Evolutionary conservation across 768 basidiomycete genomes (phyloP), one percentile per base, ranked within the genome.

Genomic region (Saitozyma sp.): DNA sequence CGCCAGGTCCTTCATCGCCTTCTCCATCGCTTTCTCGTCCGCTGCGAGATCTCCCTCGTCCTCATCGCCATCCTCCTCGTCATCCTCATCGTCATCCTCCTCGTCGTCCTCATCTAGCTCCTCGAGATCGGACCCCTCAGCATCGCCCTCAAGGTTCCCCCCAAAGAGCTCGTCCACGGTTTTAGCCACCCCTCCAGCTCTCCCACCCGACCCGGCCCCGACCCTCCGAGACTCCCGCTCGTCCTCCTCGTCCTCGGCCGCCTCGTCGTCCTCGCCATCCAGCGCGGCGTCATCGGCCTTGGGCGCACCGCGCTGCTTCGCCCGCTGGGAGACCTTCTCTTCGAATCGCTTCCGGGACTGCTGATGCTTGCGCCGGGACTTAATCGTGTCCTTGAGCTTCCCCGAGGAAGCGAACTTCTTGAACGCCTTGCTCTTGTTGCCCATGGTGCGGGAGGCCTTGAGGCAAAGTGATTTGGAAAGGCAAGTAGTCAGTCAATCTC

Each of bases 351-450:
- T 89, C 71, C 86, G 85, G 64, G 86, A 82, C 73, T 90, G 85
- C 73, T 92, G 88, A 70, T 88, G 86, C 70, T 91, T 90, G 61
- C 87, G 85, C n/a, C 94, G 84, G 6, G 87, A 84, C 70, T 91
- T 84, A 55, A 98, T 96, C 17, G 87, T 86, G 67, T 90, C 89
- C 74, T 91, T 91, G 57, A 98, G 86, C 74, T 89, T 87, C 1
- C 94, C 94, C 62, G 89, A 91, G 4, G 90, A 83, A 9, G 88
- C 89, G 69, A 94, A 94, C 81, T 94, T 92, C 75, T 88, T 87
- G 10, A 89, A 89, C 0, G 90, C 86, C 80, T 94, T 94, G 45
- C 85, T 81, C 17, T 87, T 85, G 69, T 89, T 91, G 59, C 68
- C 72, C 79, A 79, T 79, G 7, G 16, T 72, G 61, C 4, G 13